Percentiles rank a stretch among this genome's conserved stretches.
These are phyloP conservation scores for Neonectria sp. DNA, from an alignment of 2,329 filamentous ascomycete genomes.

Conservation along the genomic window DNA sequence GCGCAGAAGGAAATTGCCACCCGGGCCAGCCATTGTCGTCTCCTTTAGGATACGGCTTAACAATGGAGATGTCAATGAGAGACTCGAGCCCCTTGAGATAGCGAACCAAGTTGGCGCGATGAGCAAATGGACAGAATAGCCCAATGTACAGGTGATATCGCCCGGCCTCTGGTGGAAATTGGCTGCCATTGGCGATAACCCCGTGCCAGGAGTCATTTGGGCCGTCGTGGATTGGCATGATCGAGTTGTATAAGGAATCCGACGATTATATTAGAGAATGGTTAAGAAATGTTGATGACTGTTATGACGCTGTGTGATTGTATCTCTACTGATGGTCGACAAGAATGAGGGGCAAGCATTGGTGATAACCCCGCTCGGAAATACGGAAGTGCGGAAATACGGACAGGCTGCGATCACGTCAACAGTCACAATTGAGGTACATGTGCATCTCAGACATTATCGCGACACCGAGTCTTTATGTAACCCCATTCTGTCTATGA, in stretches of 20 bases:
- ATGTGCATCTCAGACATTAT: too few species aligned
- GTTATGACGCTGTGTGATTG: neutral
- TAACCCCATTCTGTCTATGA: too few species aligned
- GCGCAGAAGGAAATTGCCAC: constrained; percentile 70
- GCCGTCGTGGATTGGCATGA: constrained; percentile 37
- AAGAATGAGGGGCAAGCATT: neutral
- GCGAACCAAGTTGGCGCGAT: constrained; percentile 80
- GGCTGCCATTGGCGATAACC: constrained; percentile 33
- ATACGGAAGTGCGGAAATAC: constrained; percentile 13
- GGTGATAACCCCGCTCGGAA: constrained; percentile 30
- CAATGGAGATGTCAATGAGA: constrained; percentile 74
- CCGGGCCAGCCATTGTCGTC: constrained; percentile 74
- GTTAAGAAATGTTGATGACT: neutral
- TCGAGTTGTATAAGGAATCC: neutral
- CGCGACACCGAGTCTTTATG: too few species aligned
- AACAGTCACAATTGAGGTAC: neutral
- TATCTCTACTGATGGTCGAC: neutral
- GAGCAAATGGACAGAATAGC: constrained; percentile 76
- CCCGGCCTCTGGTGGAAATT: constrained; percentile 70
- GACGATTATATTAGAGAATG: neutral
- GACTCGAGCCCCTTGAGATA: constrained; percentile 81
- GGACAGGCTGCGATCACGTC: constrained; percentile 1
- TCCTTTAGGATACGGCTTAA: constrained; percentile 78
- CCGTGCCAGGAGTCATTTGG: constrained; percentile 48
- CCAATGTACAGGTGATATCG: constrained; percentile 75